Percentiles rank a stretch among this genome's conserved stretches.
These are phyloP conservation scores for Phytophthora melonis DNA, from an alignment of 352 stramenopile species.

Conservation along the genomic window DNA sequence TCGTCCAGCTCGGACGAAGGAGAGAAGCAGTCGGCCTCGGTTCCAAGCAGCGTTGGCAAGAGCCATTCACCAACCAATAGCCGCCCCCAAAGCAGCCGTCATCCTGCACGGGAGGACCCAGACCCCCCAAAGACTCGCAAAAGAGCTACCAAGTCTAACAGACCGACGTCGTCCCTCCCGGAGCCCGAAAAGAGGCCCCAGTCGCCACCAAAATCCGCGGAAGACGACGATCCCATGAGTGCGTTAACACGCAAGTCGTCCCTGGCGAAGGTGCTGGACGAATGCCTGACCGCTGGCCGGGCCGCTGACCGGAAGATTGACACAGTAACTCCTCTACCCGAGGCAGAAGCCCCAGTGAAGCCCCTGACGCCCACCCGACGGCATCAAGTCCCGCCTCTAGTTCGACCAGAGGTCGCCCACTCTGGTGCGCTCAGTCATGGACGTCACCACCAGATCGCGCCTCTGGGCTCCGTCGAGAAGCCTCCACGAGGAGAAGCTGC, in stretches of 20 bases:
- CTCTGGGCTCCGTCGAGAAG: neutral
- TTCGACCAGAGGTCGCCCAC: neutral
- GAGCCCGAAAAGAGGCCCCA: neutral
- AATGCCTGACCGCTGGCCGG: conserved; percentile 16
- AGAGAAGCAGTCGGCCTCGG: neutral
- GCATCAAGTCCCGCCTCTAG: conserved; percentile 19
- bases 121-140: neutral
- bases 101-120: neutral
- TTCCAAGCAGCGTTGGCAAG: neutral
- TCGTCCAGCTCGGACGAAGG: conserved; percentile 14
- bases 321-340: neutral
- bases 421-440: neutral
- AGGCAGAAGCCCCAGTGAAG: neutral
- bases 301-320: neutral
- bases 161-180: neutral
- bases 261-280: conserved; percentile 35
- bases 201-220: neutral
- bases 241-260: conserved; percentile 29
- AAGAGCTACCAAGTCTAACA: conserved; percentile 3
- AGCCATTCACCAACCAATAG: neutral
- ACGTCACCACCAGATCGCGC: conserved; percentile 16
- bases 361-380: conserved; percentile 11
- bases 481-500: neutral
- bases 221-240: conserved; percentile 5
- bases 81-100: neutral